Conservation (phyloP, 805 yeast genomes). For the Spathaspora arborariae region DNA sequence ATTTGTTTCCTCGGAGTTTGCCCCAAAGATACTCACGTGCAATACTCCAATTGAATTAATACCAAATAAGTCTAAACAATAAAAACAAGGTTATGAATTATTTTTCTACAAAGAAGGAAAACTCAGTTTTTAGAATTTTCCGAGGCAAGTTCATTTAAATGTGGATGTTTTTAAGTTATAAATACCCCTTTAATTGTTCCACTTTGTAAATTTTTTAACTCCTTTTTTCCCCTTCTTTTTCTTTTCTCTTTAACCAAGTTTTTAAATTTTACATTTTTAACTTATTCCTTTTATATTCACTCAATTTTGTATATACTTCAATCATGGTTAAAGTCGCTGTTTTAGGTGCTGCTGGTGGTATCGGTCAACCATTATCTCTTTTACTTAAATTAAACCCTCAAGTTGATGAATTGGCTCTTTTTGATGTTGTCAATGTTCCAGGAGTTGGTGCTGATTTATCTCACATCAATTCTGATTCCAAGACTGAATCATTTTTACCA, state of each 20-base stretch:
- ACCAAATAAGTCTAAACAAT: not conserved
- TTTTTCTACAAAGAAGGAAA: not conserved
- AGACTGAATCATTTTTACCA: constrained; percentile 59
- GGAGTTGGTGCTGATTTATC: constrained; percentile 89
- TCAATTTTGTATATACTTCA: not conserved
- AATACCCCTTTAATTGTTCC: constrained; percentile 1
- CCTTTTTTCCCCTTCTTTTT: not conserved
- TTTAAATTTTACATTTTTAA: not conserved
- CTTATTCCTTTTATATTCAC: not conserved
- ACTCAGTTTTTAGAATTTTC: not conserved
- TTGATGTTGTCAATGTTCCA: constrained; percentile 78
- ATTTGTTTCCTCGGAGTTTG: constrained; percentile 1
- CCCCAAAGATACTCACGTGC: not conserved
- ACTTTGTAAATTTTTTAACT: not conserved
- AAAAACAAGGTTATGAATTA: not conserved
- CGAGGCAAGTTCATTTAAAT: not conserved
- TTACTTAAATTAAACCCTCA: constrained; percentile 67
- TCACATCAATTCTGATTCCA: constrained; percentile 71
- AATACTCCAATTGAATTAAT: too few species aligned
- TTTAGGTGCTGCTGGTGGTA: constrained; percentile 91
- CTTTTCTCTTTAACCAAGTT: not conserved
- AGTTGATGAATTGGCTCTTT: constrained; percentile 65
- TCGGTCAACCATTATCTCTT: constrained; percentile 88
- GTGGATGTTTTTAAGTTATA: not conserved
- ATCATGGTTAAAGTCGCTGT: constrained; percentile 69